Percentiles rank a stretch among this genome's conserved stretches.
phyloP scores from a whole-genome alignment of 345 rosid genomes.

The Ailanthus altissimus region DNA sequence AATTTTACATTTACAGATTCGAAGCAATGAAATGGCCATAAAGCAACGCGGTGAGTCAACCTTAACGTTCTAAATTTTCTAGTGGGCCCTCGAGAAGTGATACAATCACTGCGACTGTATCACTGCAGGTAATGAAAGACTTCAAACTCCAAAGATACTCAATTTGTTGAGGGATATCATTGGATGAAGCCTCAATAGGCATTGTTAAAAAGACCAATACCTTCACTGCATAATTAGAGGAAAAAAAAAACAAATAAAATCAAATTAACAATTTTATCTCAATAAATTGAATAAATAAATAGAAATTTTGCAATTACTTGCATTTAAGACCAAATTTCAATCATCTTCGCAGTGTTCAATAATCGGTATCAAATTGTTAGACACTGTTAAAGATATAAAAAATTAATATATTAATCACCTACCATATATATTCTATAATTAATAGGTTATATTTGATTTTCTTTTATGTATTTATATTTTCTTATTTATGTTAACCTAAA shows the following conservation, averaged over 20 bases:
- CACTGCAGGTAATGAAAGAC: slow-evolving; percentile 67
- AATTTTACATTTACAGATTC: neutral
- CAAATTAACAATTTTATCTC: neutral
- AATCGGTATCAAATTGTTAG: slow-evolving; percentile 86
- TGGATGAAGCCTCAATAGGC: slow-evolving; percentile 83
- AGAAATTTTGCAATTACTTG: slow-evolving; percentile 45
- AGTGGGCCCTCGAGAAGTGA: slow-evolving; percentile 81
- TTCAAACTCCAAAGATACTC: slow-evolving; percentile 87
- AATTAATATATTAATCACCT: too few species aligned
- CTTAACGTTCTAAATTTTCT: slow-evolving; percentile 76
- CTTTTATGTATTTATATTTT: too few species aligned
- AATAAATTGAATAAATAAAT: neutral
- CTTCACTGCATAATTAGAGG: slow-evolving; percentile 60
- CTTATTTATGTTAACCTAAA: too few species aligned
- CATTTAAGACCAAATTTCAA: slow-evolving; percentile 62
- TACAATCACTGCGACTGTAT: slow-evolving; percentile 63
- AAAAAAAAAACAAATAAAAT: neutral
- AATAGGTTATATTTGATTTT: too few species aligned
- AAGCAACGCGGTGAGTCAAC: neutral
- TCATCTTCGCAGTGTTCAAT: slow-evolving; percentile 69
- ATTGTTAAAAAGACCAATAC: slow-evolving; percentile 86
- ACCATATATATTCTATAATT: too few species aligned
- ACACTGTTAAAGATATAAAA: too few species aligned
- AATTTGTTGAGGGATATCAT: slow-evolving; percentile 67
- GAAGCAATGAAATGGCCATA: neutral